phyloP scores from a whole-genome alignment of 441 rosid genomes.

The Geranium incanum region DNA sequence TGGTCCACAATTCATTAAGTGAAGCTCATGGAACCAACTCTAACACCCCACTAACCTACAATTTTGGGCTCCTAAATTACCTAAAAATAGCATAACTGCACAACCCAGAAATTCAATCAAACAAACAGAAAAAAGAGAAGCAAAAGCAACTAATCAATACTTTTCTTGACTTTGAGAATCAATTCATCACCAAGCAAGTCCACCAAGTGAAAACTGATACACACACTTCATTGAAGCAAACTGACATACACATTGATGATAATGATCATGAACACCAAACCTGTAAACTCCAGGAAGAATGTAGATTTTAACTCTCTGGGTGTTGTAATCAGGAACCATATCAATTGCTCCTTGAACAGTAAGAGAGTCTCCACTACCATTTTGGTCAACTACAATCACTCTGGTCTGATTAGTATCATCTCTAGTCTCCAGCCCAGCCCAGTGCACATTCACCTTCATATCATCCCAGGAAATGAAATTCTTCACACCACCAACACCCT shows the following conservation, averaged over 20 bases:
- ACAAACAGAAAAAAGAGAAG: not conserved
- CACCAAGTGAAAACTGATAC: not conserved
- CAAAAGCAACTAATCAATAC: not conserved
- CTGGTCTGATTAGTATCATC: constrained; percentile 29
- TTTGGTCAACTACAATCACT: constrained; percentile 61
- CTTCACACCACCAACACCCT: constrained; percentile 11
- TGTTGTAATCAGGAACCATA: constrained; percentile 57
- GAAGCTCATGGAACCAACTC: constrained; percentile 13
- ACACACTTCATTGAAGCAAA: not conserved
- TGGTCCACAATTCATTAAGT: constrained; percentile 2
- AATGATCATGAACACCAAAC: constrained; percentile 24
- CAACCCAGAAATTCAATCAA: constrained; percentile 4
- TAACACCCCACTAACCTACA: constrained; percentile 32
- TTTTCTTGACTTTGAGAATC: no score
- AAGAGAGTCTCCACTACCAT: constrained; percentile 58
- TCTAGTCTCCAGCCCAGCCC: constrained; percentile 20
- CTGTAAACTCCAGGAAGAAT: constrained; percentile 84
- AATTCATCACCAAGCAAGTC: no score
- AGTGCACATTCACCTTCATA: constrained; percentile 36
- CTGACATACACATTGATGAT: not conserved
- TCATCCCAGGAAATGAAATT: constrained; percentile 72
- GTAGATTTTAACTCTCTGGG: constrained; percentile 61
- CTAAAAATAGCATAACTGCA: constrained; percentile 31
- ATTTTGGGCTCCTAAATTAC: constrained; percentile 31
- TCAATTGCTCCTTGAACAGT: constrained; percentile 87